Conservation (phyloP, 805 yeast species). For the Myxozyma vanderwaltii region DNA sequence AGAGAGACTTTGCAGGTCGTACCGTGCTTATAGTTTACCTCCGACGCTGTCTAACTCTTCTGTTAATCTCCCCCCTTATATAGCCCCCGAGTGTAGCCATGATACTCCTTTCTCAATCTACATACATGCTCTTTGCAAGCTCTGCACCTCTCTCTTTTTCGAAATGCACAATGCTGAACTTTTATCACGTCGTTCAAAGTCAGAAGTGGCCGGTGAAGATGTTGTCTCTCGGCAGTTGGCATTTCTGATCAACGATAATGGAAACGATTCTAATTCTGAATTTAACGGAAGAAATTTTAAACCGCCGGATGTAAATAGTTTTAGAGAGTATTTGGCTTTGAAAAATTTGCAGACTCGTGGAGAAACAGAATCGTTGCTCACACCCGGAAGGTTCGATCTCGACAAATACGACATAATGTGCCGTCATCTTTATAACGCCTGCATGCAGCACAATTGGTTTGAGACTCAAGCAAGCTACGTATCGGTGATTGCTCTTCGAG, state of each 20-base stretch:
- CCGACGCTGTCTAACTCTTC: too few relatives aligned
- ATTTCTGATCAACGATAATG: not conserved
- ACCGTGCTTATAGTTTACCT: too few relatives aligned
- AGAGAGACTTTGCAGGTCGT: too few relatives aligned
- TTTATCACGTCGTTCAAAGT: too few relatives aligned
- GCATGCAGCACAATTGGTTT: conserved; percentile 22
- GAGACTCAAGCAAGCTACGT: conserved; percentile 11
- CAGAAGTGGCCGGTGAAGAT: too few relatives aligned
- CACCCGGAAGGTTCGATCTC: not conserved
- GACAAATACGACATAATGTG: conserved; percentile 30
- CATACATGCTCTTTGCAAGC: too few relatives aligned
- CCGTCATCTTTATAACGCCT: conserved; percentile 18
- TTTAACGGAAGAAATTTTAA: not conserved
- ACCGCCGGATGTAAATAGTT: not conserved
- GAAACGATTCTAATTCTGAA: not conserved
- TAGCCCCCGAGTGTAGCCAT: too few relatives aligned
- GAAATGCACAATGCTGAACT: too few relatives aligned
- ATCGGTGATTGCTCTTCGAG: conserved; percentile 16
- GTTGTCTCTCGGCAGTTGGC: too few relatives aligned
- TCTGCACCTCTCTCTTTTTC: too few relatives aligned
- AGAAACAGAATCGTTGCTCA: not conserved
- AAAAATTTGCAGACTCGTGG: not conserved
- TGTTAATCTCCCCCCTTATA: too few relatives aligned
- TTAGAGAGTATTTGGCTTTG: not conserved
- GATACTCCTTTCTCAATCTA: too few relatives aligned